These are phyloP conservation scores for Fusarium goolgardi DNA, from an alignment of 2,329 filamentous ascomycete species.

Conservation along the genomic window DNA sequence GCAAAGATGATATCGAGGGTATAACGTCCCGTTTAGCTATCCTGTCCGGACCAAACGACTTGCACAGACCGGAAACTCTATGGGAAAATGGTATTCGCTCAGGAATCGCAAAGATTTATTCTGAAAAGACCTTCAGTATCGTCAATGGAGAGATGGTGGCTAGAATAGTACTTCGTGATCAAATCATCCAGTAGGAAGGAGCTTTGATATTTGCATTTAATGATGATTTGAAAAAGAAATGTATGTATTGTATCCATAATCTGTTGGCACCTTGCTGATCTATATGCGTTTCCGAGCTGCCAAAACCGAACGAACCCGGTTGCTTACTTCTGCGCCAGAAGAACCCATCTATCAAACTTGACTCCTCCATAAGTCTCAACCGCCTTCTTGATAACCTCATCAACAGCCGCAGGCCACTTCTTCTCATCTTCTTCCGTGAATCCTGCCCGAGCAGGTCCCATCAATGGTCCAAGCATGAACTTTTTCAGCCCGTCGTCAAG, in stretches of 20 bases:
- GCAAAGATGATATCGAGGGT: conserved; percentile 5
- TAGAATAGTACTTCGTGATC: conserved; percentile 12
- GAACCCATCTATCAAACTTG: conserved; percentile 41
- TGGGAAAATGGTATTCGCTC: conserved; percentile 2
- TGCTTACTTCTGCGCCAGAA: conserved; percentile 40
- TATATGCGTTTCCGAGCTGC: background rate
- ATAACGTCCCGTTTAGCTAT: conserved; percentile 10
- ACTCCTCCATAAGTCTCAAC: conserved; percentile 39
- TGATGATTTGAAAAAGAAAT: background rate
- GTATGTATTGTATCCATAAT: too few species aligned
- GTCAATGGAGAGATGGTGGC: conserved; percentile 10
- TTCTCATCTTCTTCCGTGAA: conserved; percentile 41
- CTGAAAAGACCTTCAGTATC: background rate
- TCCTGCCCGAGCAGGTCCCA: conserved; percentile 34
- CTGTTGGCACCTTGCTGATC: background rate
- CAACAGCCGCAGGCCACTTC: conserved; percentile 41
- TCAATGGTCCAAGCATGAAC: conserved; percentile 42
- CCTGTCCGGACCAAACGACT: background rate
- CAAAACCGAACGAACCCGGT: background rate
- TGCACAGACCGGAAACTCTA: background rate
- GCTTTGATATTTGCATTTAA: too few species aligned
- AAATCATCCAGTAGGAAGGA: background rate
- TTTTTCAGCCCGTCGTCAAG: conserved; percentile 37
- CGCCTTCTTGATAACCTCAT: conserved; percentile 35
- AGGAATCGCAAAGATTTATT: background rate